phyloP scores from a whole-genome alignment of 2,329 filamentous ascomycete species.

The Neurospora crassa region DNA sequence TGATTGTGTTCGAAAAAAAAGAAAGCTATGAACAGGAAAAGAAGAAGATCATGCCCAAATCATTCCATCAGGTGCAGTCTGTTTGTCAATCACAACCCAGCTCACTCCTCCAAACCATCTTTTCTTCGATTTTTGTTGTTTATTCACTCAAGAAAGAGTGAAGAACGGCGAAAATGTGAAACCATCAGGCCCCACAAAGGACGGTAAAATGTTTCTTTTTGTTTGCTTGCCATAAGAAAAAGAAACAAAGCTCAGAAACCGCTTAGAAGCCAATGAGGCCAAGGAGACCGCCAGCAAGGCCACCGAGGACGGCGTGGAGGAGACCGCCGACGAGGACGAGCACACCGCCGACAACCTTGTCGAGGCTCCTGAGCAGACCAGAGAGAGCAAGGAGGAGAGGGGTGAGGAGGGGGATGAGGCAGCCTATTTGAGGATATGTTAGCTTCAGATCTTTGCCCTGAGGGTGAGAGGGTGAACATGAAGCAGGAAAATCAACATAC shows the following conservation, averaged over 20 bases:
- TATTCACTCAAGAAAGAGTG: neutral
- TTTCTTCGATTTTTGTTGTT: neutral
- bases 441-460: neutral
- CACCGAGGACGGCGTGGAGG: constrained; percentile 13
- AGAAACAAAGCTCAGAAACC: neutral
- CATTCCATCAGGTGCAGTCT: neutral
- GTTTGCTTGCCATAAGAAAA: neutral
- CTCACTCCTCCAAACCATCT: neutral
- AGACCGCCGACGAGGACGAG: constrained; percentile 17
- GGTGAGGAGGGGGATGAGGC: constrained; percentile 14
- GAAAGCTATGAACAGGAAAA: neutral
- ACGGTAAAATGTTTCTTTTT: neutral
- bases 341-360: constrained; percentile 18
- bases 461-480: neutral
- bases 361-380: constrained; percentile 16
- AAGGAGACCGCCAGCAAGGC: constrained; percentile 13
- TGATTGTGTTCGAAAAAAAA: neutral
- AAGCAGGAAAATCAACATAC: constrained; percentile 4
- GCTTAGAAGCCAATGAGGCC: constrained; percentile 7
- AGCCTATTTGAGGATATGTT: constrained; percentile 6
- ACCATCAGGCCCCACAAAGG: neutral
- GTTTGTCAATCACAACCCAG: neutral
- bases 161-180: neutral
- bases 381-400: constrained; percentile 19
- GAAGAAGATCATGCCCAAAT: neutral